A percentile compares a stretch with the other conserved stretches of the same genome.
These are phyloP conservation scores for Paspalum vaginatum DNA, from an alignment of 176 grass and related monocot genomes.

Conservation along the genomic window DNA sequence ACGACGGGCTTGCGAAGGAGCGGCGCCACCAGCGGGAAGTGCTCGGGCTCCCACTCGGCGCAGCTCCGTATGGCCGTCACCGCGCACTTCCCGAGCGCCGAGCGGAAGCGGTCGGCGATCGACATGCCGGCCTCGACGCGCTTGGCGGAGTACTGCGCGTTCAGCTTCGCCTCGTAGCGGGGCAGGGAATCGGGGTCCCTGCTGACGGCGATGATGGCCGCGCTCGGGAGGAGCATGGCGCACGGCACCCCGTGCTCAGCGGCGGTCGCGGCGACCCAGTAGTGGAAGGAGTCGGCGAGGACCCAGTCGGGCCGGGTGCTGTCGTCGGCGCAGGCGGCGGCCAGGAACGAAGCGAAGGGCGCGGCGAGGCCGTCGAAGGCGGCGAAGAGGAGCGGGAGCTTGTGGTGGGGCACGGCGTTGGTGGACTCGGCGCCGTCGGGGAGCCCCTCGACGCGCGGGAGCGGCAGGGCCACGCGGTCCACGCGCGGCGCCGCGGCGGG, in stretches of 20 bases:
- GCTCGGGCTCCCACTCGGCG: background rate
- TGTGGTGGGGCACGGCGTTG: too few relatives aligned
- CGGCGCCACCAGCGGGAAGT: background rate
- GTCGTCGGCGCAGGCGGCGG: background rate
- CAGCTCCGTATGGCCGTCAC: background rate
- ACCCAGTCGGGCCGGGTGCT: background rate
- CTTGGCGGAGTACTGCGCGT: too few relatives aligned
- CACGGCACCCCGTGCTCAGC: background rate
- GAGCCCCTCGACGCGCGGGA: background rate
- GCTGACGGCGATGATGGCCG: background rate
- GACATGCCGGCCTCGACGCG: background rate
- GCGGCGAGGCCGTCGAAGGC: conserved; percentile 7
- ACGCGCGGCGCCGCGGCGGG: too few relatives aligned
- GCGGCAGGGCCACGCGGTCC: background rate
- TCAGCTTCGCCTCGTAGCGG: too few relatives aligned
- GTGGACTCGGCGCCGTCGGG: background rate
- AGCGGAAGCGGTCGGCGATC: background rate
- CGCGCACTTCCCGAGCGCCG: background rate
- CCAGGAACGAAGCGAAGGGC: background rate
- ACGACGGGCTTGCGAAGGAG: background rate
- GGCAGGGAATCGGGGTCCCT: too few relatives aligned
- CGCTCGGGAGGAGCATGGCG: background rate
- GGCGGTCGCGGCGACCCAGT: background rate
- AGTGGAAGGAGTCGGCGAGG: background rate
- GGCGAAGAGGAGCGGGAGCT: background rate